Evolutionary conservation across 2,329 filamentous ascomycete genomes (phyloP), one percentile per base, ranked within the genome.

Genomic region (Xylaria sp.): DNA sequence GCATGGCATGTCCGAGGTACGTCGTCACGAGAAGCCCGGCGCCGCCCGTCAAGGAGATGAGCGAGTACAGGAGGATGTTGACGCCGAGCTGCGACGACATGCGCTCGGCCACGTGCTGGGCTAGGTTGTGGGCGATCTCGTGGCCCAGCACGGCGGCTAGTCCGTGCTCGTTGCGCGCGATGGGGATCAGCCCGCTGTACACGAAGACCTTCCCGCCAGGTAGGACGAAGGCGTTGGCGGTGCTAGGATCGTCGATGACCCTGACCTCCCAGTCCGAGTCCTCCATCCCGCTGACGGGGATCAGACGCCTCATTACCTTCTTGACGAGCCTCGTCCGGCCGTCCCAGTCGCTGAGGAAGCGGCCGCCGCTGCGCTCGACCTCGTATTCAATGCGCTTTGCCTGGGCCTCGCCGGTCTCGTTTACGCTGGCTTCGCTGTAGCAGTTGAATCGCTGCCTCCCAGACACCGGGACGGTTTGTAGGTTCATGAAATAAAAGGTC

Each of bases 161-260:
- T 2, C 89, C 90, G 76, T 91, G 87, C 65, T 93, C 91, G 73
- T 83, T 89, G 61, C 84, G 77, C 67, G 90, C 91, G 24, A 93
- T 81, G n/a, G 85, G 84, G 62, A 94, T 79, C 36, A 95, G 89
- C 45, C 92, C 92, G 70, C 88, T 90, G 76, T 89, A 91, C 1
- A 95, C 92, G 76, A 94, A 94, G 0, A 95, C 92, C 74, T 94
- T 93, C 27, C 92, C 92, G 4, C 89, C 92, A 0, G 92, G 92
- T 5, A 93, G 85, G 1, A 95, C 92, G 75, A 94, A 93, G 0
- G 92, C 92, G 74, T 95, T 95, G 71, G 85, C 84, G 47, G 85
- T 86, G 48, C 75, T 71, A 21, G 83, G 83, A 68, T 90, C 89
- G n/a, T 92, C 85, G 74, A 95, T 93, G 6, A 95, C 92, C 73